phyloP scores from a whole-genome alignment of 2,329 filamentous ascomycete genomes.

The Oidium heveae region DNA sequence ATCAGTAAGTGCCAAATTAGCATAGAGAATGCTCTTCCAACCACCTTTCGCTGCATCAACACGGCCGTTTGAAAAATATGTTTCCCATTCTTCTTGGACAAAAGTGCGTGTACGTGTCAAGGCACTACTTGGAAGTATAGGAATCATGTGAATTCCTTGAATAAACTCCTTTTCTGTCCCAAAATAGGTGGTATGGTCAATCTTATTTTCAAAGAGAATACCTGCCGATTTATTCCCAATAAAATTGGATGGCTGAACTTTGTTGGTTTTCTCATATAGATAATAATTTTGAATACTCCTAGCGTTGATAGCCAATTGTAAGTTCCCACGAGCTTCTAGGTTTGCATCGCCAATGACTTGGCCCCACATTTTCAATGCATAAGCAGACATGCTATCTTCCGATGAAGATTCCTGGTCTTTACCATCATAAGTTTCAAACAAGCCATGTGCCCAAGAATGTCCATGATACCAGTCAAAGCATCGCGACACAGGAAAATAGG shows the following conservation, averaged over 20 bases:
- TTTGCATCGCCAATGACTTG: constrained; percentile 45
- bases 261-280: constrained; percentile 47
- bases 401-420: constrained; percentile 75
- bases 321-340: constrained; percentile 51
- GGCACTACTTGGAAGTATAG: constrained; percentile 22
- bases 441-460: constrained; percentile 74
- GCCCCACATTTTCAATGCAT: constrained; percentile 89
- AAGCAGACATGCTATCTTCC: constrained; percentile 63
- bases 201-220: constrained; percentile 80
- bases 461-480: constrained; percentile 87
- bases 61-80: constrained; percentile 45
- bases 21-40: constrained; percentile 69
- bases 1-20: constrained; percentile 57
- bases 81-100: constrained; percentile 59
- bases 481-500: constrained; percentile 57
- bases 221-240: constrained; percentile 50
- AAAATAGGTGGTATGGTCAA: constrained; percentile 83
- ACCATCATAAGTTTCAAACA: constrained; percentile 45
- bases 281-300: constrained; percentile 61
- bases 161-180: constrained; percentile 47
- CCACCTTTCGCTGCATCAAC: constrained; percentile 41
- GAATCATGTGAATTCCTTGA: constrained; percentile 20
- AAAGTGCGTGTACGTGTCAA: constrained; percentile 43
- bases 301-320: constrained; percentile 60
- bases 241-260: constrained; percentile 48